These are phyloP conservation scores for Aegilops bicornis DNA, from an alignment of 176 grass and related monocot species.

Conservation along the genomic window DNA sequence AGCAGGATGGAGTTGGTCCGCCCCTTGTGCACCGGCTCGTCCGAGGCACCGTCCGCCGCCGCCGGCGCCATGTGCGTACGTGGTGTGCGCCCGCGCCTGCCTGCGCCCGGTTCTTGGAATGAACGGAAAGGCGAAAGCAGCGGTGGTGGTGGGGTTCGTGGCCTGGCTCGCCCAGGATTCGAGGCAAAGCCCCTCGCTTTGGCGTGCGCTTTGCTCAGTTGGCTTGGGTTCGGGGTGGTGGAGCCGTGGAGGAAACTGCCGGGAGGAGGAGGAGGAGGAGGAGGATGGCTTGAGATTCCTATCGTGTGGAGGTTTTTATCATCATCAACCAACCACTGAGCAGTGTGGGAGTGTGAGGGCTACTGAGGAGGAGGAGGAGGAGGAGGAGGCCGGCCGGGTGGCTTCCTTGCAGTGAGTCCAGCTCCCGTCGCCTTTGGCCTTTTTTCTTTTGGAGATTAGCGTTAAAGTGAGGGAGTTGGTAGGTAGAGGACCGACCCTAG, in stretches of 20 bases:
- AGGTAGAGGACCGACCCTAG: neutral
- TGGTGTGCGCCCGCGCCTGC: neutral
- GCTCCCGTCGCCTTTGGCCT: neutral
- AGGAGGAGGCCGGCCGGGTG: neutral
- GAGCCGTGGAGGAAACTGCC: conserved; percentile 19
- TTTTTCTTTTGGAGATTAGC: conserved; percentile 34
- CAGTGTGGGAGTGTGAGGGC: neutral
- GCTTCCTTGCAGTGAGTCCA: neutral
- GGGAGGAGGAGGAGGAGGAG: neutral
- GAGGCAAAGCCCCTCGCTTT: conserved; percentile 34
- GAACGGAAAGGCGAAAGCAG: neutral
- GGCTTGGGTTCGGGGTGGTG: neutral
- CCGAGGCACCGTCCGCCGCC: neutral
- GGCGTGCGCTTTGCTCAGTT: conserved; percentile 35
- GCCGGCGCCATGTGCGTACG: conserved; percentile 17
- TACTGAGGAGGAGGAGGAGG: neutral
- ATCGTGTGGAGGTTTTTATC: conserved; percentile 38
- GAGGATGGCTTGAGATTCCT: conserved; percentile 26
- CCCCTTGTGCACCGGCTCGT: conserved; percentile 32
- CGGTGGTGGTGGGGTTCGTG: neutral
- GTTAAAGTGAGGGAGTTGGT: neutral
- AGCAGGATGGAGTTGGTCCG: conserved; percentile 56
- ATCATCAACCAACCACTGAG: neutral
- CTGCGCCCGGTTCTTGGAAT: neutral
- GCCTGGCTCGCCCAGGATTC: neutral